These are phyloP conservation scores for Vigna radiata DNA, from an alignment of 306 rosid genomes.

Conservation along the genomic window DNA sequence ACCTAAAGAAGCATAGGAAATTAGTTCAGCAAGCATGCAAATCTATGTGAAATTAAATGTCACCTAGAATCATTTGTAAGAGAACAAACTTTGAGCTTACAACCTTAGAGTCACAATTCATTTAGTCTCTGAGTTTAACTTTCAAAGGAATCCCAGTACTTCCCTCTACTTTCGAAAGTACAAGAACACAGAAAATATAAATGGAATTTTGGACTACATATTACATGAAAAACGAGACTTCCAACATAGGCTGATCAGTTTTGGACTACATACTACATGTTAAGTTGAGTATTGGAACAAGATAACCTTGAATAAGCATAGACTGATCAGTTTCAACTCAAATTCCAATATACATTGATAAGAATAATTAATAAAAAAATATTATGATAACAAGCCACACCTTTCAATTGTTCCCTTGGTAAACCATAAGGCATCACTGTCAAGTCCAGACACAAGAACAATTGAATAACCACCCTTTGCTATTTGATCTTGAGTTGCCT, in stretches of 20 bases:
- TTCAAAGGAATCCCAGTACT: conserved; percentile 32
- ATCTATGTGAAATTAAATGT: conserved; percentile 5
- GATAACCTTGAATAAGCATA: conserved; percentile 22
- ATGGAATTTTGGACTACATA: conserved; percentile 16
- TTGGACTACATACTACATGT: conserved; percentile 33
- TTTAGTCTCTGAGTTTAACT: background rate
- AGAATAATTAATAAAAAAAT: conserved; percentile 10
- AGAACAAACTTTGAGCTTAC: conserved; percentile 14
- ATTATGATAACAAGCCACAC: too few relatives aligned
- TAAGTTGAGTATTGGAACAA: conserved; percentile 17
- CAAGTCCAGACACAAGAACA: too few relatives aligned
- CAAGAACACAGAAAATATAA: conserved; percentile 17
- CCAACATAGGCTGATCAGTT: too few relatives aligned
- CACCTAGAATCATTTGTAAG: conserved; percentile 22
- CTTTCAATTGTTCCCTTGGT: too few relatives aligned
- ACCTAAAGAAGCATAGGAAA: conserved; percentile 57
- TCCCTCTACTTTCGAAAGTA: conserved; percentile 25
- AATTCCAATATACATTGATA: conserved; percentile 25
- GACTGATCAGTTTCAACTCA: conserved; percentile 34
- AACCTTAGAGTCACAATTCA: conserved; percentile 37
- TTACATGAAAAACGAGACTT: conserved; percentile 12
- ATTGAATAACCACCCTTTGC: too few relatives aligned
- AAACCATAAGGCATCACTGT: too few relatives aligned
- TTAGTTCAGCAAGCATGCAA: conserved; percentile 28
- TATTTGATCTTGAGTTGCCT: too few relatives aligned